A percentile compares a stretch with the other conserved stretches of the same genome.
Conservation (phyloP, 2,329 filamentous ascomycete species). For the Thelonectria rubi region DNA sequence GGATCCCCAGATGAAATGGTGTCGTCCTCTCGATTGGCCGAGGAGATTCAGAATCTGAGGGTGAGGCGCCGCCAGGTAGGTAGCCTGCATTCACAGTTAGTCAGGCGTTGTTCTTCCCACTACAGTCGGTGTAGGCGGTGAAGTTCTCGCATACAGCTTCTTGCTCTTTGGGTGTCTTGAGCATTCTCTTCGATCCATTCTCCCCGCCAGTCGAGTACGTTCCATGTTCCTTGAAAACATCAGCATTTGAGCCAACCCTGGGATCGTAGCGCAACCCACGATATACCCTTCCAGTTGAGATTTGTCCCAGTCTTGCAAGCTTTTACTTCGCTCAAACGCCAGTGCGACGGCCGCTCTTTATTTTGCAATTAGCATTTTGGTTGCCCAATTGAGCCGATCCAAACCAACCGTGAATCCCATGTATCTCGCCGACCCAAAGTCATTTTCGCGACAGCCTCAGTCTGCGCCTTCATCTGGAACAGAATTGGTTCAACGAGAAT, state of each 20-base stretch:
- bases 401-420: constrained; percentile 12
- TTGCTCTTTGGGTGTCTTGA: constrained; percentile 15
- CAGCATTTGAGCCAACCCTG: background rate
- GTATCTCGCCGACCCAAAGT: constrained; percentile 3
- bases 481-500: constrained; percentile 17
- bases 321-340: constrained; percentile 8
- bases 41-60: constrained; percentile 6
- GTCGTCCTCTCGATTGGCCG: constrained; percentile 1
- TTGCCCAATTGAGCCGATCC: too few relatives aligned
- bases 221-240: background rate
- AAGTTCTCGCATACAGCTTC: constrained; percentile 4
- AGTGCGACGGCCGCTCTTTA: background rate
- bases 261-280: background rate
- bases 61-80: constrained; percentile 15
- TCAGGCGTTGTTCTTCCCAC: background rate
- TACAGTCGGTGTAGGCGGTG: too few relatives aligned
- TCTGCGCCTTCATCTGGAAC: constrained; percentile 16
- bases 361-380: background rate
- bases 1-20: constrained; percentile 18
- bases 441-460: constrained; percentile 10
- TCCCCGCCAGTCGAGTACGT: background rate
- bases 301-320: constrained; percentile 13
- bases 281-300: constrained; percentile 10
- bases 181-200: background rate
- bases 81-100: constrained; percentile 1